Base-by-base conservation (phyloP, 192 early-diverging fungal genomes). In the Geosiphon pyriformis region DNA sequence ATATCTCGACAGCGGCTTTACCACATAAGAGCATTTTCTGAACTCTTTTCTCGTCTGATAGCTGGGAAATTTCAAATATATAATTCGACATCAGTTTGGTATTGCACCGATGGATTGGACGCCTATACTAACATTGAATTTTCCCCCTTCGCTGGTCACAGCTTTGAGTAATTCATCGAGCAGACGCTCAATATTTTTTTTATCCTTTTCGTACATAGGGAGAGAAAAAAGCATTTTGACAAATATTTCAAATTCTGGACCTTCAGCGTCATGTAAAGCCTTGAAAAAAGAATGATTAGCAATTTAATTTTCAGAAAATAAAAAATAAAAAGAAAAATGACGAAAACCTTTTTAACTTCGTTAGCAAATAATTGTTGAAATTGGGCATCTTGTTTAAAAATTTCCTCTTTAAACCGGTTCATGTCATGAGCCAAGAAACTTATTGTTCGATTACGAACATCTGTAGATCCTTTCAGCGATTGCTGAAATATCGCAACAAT, bases 61-160 rank as follows among this genome's bases (percentile, higher is more conserved):
- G 67, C 67, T 68, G 15, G 23, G 32, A 31, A 64, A n/a, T n/a
- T n/a, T n/a, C 6, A 47, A 55, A 29, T 17, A 55, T 12, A 55
- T 30, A 55, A 30, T 4, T 29, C 17, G 0, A 22, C n/a, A n/a
- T n/a, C n/a, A n/a, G n/a, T n/a, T n/a, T n/a, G n/a, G n/a, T n/a
- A n/a, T n/a, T n/a, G n/a, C n/a, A n/a, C n/a, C n/a, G n/a, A n/a
- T n/a, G n/a, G n/a, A n/a, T n/a, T n/a, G n/a, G n/a, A n/a, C n/a
- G n/a, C n/a, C n/a, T n/a, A n/a, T n/a, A n/a, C 15, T 34, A 61
- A 69, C 67, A 61, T 69, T 58, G n/a, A 69, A 61, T 32, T 22
- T 30, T 64, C 48, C 61, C 4, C 48, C 30, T 48, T 52, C 37
- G 2, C 11, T 59, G 34, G 42, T 22, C 29, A 58, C 52, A 17